phyloP scores from a whole-genome alignment of 2,329 filamentous ascomycete genomes.

The Paracorniculantispora psalliotae region DNA sequence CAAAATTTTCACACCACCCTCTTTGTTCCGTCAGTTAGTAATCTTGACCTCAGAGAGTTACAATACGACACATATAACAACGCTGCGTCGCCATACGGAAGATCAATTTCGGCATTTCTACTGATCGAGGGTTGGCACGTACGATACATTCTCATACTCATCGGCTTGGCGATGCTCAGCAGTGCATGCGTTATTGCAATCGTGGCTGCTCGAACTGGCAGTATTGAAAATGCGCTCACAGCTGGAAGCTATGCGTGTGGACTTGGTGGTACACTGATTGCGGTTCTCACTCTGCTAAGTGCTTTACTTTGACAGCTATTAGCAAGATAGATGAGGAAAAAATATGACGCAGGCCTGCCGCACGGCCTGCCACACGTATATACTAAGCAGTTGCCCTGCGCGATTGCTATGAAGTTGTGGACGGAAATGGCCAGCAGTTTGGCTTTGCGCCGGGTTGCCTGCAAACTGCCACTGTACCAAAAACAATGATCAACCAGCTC shows the following conservation, averaged over 20 bases:
- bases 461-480: too few species aligned
- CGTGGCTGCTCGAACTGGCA: neutral
- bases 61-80: neutral
- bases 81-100: neutral
- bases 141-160: slow-evolving; percentile 2
- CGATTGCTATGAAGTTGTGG: too few species aligned
- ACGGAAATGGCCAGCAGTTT: neutral
- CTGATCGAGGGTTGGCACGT: neutral
- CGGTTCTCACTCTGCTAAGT: neutral
- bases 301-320: neutral
- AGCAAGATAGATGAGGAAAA: neutral
- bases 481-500: too few species aligned
- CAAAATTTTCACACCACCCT: neutral
- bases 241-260: slow-evolving; percentile 1
- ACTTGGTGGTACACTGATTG: neutral
- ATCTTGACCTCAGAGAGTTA: neutral
- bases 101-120: neutral
- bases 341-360: too few species aligned
- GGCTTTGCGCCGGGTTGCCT: too few species aligned
- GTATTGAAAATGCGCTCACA: neutral
- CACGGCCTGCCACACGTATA: too few species aligned
- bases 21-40: neutral
- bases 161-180: neutral
- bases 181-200: neutral
- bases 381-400: too few species aligned